Conservation (phyloP, 1,139 yeast genomes). For the Pichia sp. region DNA sequence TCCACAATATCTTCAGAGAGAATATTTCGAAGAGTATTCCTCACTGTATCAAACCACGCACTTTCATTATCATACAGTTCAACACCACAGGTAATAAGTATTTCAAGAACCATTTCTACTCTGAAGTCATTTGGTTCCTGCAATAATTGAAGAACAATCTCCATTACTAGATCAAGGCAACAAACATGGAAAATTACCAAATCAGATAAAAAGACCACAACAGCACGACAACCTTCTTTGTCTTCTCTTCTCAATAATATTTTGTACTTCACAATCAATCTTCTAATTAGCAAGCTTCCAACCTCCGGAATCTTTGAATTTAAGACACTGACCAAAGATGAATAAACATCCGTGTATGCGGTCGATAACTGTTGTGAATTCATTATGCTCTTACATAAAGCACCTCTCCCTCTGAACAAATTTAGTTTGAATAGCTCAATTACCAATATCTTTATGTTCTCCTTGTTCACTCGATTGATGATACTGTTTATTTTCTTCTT, state of each 20-base stretch:
- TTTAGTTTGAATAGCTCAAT: conserved; percentile 51
- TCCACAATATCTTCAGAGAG: conserved; percentile 52
- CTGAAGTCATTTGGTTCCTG: conserved; percentile 50
- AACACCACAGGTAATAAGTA: conserved; percentile 44
- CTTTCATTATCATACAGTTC: conserved; percentile 40
- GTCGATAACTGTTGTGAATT: conserved; percentile 44
- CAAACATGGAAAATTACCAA: conserved; percentile 63
- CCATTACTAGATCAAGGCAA: conserved; percentile 59
- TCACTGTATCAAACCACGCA: conserved; percentile 47
- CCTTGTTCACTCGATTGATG: conserved; percentile 43
- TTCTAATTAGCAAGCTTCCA: conserved; percentile 53
- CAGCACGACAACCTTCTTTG: conserved; percentile 39
- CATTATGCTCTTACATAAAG: conserved; percentile 55
- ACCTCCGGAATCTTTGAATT: conserved; percentile 68
- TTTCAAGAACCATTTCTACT: conserved; percentile 43
- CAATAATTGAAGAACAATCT: conserved; percentile 58
- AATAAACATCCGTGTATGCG: conserved; percentile 44
- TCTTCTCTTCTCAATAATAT: conserved; percentile 49
- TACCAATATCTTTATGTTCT: conserved; percentile 47
- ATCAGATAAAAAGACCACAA: conserved; percentile 53
- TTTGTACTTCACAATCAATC: conserved; percentile 60
- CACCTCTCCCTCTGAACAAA: conserved; percentile 56
- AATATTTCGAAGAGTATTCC: conserved; percentile 56
- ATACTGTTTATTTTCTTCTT: conserved; percentile 45
- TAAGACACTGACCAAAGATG: conserved; percentile 55